These are phyloP conservation scores for Melanopsichium pennsylvanicum DNA, from an alignment of 1,284 basidiomycete genomes.

Conservation along the genomic window DNA sequence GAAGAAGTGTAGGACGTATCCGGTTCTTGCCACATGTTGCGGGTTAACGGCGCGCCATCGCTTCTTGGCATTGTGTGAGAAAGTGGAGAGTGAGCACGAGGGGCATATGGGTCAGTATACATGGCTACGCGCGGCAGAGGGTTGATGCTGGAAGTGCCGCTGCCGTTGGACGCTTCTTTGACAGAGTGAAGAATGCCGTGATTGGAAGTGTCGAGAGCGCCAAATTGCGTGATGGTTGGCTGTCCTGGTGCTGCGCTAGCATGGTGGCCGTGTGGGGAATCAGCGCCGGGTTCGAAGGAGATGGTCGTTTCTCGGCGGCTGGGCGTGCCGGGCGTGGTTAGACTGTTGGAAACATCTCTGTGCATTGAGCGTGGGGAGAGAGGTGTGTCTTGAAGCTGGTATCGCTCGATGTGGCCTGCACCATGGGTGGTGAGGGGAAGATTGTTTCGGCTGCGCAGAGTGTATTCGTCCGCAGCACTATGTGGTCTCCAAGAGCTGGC, in stretches of 20 bases:
- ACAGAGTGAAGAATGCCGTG: constrained; percentile 19
- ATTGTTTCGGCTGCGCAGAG: constrained; percentile 28
- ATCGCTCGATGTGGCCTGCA: constrained; percentile 43
- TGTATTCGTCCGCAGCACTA: constrained; percentile 51
- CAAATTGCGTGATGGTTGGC: constrained; percentile 15
- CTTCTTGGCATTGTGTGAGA: constrained; percentile 27
- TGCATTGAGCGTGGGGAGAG: constrained; percentile 30
- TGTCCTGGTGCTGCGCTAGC: constrained; percentile 6
- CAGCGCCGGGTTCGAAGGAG: constrained; percentile 40
- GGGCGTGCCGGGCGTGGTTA: constrained; percentile 10
- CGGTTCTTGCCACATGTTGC: constrained; percentile 32
- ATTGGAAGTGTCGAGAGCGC: constrained; percentile 1
- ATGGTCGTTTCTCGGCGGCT: constrained; percentile 33
- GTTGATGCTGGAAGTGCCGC: too few species aligned
- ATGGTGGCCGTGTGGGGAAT: constrained; percentile 51
- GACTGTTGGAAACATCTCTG: background rate
- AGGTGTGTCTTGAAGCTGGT: constrained; percentile 60
- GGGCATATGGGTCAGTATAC: constrained; percentile 38
- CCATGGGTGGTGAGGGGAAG: constrained; percentile 40
- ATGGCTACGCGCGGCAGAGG: constrained; percentile 8
- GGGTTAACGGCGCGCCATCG: constrained; percentile 12
- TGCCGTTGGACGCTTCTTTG: constrained; percentile 30
- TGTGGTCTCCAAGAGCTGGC: constrained; percentile 44
- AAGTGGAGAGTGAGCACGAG: constrained; percentile 22
- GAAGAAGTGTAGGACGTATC: constrained; percentile 23